A percentile compares a stretch with the other conserved stretches of the same genome.
These are phyloP conservation scores for Candida pseudofarinosa DNA, from an alignment of 805 yeast genomes.

Conservation along the genomic window DNA sequence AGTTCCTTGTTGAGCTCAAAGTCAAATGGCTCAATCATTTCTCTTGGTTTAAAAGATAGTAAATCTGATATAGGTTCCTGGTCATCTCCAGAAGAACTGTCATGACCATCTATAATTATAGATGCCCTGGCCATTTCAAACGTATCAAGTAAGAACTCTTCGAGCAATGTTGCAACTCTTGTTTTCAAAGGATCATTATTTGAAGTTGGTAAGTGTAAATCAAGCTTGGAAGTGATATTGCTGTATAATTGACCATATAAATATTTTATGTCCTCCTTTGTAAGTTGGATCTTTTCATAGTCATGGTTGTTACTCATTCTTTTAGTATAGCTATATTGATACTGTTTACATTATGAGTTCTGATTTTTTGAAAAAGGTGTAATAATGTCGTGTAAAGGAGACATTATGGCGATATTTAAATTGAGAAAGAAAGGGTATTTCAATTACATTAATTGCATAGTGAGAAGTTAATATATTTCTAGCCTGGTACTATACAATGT, in stretches of 20 bases:
- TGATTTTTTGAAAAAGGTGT: neutral
- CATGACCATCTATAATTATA: constrained; percentile 55
- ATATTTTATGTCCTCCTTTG: constrained; percentile 49
- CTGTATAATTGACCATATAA: constrained; percentile 42
- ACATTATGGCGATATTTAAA: neutral
- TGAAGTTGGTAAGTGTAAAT: constrained; percentile 44
- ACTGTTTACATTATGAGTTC: neutral
- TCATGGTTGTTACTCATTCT: constrained; percentile 19
- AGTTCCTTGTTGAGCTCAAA: constrained; percentile 55
- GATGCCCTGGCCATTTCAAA: constrained; percentile 57
- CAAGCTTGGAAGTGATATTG: constrained; percentile 42
- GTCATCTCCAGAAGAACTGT: constrained; percentile 22
- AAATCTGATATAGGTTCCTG: constrained; percentile 15
- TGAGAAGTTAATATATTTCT: neutral
- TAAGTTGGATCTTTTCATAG: constrained; percentile 44
- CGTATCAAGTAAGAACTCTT: constrained; percentile 45
- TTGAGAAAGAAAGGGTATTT: neutral
- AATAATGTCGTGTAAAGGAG: constrained; percentile 1
- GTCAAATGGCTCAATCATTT: constrained; percentile 68
- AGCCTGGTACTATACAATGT: constrained; percentile 5
- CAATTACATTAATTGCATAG: constrained; percentile 1
- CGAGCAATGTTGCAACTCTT: constrained; percentile 40
- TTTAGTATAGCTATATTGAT: neutral
- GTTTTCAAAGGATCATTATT: constrained; percentile 43
- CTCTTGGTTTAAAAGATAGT: constrained; percentile 24